These are phyloP conservation scores for Claviceps monticola DNA, from an alignment of 2,329 filamentous ascomycete species.

Conservation along the genomic window DNA sequence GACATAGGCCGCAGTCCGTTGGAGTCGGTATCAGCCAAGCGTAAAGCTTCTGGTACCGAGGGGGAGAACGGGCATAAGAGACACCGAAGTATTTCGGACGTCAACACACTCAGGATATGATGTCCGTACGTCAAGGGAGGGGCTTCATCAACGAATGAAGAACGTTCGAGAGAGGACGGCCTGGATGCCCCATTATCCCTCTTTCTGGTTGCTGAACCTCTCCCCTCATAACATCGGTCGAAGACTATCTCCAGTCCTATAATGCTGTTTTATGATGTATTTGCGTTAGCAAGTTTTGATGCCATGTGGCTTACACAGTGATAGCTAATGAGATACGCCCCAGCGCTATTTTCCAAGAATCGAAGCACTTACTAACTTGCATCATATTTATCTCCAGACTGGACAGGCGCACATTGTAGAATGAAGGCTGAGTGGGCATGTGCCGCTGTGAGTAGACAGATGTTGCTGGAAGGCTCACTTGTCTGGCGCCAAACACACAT, in stretches of 20 bases:
- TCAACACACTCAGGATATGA: constrained; percentile 34
- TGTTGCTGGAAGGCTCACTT: no score
- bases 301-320: neutral
- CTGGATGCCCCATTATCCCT: constrained; percentile 13
- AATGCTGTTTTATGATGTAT: neutral
- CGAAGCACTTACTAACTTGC: no score
- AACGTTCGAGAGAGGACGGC: constrained; percentile 34
- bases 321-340: no score
- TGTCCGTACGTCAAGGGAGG: neutral
- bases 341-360: no score
- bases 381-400: no score
- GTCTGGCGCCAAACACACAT: no score
- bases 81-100: constrained; percentile 45
- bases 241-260: constrained; percentile 29
- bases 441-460: no score
- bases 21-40: constrained; percentile 34
- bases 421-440: no score
- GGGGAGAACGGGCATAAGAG: constrained; percentile 34
- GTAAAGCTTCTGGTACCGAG: constrained; percentile 36
- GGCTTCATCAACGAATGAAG: neutral
- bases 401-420: no score
- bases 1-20: constrained; percentile 36
- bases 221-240: no score
- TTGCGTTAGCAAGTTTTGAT: neutral
- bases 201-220: no score